phyloP scores from a whole-genome alignment of 2,329 filamentous ascomycete species.

The Lomentospora prolificans region DNA sequence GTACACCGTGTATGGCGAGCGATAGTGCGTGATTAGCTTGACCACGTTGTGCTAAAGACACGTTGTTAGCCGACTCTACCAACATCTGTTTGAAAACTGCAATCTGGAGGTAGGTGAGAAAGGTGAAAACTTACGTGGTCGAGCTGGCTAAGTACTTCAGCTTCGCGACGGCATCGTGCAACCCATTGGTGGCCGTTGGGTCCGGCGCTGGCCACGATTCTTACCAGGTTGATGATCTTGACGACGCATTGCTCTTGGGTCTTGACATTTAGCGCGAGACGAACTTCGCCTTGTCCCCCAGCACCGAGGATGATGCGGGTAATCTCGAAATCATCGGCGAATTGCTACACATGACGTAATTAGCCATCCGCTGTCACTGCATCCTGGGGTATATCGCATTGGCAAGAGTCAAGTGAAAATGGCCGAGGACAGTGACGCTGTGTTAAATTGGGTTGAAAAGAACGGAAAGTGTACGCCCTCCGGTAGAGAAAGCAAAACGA shows the following conservation, averaged over 20 bases:
- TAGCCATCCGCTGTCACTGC: no score
- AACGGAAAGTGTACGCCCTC: no score
- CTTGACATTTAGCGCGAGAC: slow-evolving; percentile 1
- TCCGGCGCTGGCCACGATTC: neutral
- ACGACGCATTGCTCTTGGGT: slow-evolving; percentile 4
- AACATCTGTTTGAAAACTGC: neutral
- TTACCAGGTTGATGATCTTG: slow-evolving; percentile 5
- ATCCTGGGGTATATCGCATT: no score
- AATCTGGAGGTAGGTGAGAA: neutral
- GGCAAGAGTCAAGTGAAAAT: no score
- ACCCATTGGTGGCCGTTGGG: neutral
- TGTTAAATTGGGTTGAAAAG: no score
- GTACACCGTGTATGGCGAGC: neutral
- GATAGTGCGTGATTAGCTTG: neutral
- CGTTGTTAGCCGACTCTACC: neutral
- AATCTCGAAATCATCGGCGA: slow-evolving; percentile 7
- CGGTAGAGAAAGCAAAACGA: no score
- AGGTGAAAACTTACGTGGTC: slow-evolving; percentile 7
- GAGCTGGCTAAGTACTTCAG: slow-evolving; percentile 5
- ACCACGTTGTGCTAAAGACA: slow-evolving; percentile 6
- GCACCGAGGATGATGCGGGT: slow-evolving; percentile 2
- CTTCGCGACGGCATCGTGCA: neutral
- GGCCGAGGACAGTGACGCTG: no score
- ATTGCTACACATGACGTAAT: neutral
- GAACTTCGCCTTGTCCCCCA: slow-evolving; percentile 8